These are phyloP conservation scores for Racocetra persica DNA, from an alignment of 371 early-diverging fungal species.

Conservation along the genomic window DNA sequence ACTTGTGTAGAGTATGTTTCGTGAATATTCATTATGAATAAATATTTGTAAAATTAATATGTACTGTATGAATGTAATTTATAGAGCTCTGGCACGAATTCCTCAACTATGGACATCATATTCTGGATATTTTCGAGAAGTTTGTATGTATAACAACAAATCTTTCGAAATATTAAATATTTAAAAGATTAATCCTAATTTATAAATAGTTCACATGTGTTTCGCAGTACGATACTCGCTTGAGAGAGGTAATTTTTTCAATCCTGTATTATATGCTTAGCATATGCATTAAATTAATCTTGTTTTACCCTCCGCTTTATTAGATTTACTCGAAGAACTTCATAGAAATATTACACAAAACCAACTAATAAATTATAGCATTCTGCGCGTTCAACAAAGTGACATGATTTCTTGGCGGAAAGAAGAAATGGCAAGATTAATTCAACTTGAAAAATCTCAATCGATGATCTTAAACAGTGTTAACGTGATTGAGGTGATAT, in stretches of 20 bases:
- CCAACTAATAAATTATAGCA: conserved; percentile 16
- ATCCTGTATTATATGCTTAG: neutral
- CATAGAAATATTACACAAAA: conserved; percentile 37
- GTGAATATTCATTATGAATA: neutral
- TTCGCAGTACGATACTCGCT: conserved; percentile 30
- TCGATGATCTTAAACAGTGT: neutral
- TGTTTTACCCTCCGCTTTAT: neutral
- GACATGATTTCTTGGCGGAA: conserved; percentile 29
- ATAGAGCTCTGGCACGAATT: conserved; percentile 22
- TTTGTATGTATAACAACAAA: conserved; percentile 18
- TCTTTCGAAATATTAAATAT: neutral
- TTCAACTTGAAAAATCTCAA: conserved; percentile 19
- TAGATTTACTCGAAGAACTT: conserved; percentile 36
- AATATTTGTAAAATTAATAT: neutral
- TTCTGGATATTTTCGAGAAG: conserved; percentile 41
- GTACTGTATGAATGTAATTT: neutral
- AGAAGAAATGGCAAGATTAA: conserved; percentile 35
- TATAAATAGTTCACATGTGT: conserved; percentile 36
- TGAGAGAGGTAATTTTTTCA: conserved; percentile 19
- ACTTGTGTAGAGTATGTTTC: conserved; percentile 31
- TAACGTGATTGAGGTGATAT: conserved; percentile 15
- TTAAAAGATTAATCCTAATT: neutral
- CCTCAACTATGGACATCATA: conserved; percentile 42
- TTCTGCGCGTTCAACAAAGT: conserved; percentile 18
- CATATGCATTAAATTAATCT: neutral